Conservation (phyloP, 2,329 filamentous ascomycete genomes). For the Geoglossum cookeanum region DNA sequence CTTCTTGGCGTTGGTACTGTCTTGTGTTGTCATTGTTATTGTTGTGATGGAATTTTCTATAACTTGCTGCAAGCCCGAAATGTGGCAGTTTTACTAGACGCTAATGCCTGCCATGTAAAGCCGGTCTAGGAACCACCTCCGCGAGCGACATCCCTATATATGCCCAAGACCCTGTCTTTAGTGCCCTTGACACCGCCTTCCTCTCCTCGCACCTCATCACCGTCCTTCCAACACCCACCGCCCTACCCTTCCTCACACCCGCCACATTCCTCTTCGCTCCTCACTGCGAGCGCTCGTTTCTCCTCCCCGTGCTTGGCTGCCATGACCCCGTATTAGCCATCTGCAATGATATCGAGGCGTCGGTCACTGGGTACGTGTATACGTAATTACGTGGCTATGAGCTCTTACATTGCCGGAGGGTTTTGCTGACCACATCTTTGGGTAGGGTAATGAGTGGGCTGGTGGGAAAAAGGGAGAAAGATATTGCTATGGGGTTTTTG, state of each 20-base stretch:
- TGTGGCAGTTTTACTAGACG: neutral
- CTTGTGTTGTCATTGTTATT: no score
- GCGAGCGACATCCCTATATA: slow-evolving; percentile 20
- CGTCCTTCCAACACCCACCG: slow-evolving; percentile 28
- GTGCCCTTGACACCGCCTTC: slow-evolving; percentile 20
- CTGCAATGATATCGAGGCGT: slow-evolving; percentile 36
- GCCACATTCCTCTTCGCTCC: slow-evolving; percentile 40
- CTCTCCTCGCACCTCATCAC: slow-evolving; percentile 18
- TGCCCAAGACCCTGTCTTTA: slow-evolving; percentile 35
- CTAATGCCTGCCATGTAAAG: neutral
- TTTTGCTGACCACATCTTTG: neutral
- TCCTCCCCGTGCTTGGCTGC: slow-evolving; percentile 30
- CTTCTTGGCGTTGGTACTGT: neutral
- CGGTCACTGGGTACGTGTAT: slow-evolving; percentile 14
- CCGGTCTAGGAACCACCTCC: neutral
- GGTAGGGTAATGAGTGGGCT: neutral
- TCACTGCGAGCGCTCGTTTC: slow-evolving; percentile 30
- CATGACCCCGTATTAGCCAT: slow-evolving; percentile 35
- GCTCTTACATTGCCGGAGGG: neutral
- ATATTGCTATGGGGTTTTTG: neutral
- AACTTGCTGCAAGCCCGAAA: neutral
- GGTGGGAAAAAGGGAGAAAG: neutral
- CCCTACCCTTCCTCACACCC: slow-evolving; percentile 29
- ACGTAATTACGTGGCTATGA: neutral
- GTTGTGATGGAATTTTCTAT: neutral